phyloP scores from a whole-genome alignment of 2,329 filamentous ascomycete species.

The Paraphoma sp. region DNA sequence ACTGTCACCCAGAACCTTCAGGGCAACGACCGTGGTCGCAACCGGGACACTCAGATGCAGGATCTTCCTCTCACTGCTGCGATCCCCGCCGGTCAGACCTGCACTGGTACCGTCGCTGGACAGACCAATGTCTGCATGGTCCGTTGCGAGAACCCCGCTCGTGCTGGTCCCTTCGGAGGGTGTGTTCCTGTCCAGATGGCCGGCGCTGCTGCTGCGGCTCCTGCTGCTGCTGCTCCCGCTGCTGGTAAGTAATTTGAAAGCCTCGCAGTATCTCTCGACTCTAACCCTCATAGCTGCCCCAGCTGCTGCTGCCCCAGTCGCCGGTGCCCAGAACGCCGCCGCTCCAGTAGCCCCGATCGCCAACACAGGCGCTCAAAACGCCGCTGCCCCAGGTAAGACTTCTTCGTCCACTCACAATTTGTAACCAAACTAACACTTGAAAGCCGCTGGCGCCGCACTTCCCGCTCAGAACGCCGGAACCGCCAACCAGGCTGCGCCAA shows the following conservation, averaged over 20 bases:
- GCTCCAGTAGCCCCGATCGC: slow-evolving; percentile 10
- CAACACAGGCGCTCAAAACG: slow-evolving; percentile 6
- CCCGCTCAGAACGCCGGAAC: slow-evolving; percentile 4
- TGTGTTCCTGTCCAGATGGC: slow-evolving; percentile 64
- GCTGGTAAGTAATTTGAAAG: neutral
- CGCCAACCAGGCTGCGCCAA: neutral
- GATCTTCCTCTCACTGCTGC: slow-evolving; percentile 61
- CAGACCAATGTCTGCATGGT: slow-evolving; percentile 68
- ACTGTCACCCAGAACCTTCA: slow-evolving; percentile 62
- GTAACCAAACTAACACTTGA: too few species aligned
- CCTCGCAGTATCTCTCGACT: neutral
- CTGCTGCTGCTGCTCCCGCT: slow-evolving; percentile 6
- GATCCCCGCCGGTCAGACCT: slow-evolving; percentile 63
- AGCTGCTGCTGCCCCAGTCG: slow-evolving; percentile 7
- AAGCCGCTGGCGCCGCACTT: neutral
- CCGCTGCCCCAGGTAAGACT: slow-evolving; percentile 2
- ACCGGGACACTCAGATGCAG: slow-evolving; percentile 36
- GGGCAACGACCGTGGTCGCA: slow-evolving; percentile 58
- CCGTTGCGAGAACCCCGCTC: slow-evolving; percentile 66
- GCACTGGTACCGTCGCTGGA: slow-evolving; percentile 67
- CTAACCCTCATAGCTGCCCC: slow-evolving; percentile 9
- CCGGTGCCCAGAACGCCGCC: slow-evolving; percentile 5
- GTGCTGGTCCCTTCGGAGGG: slow-evolving; percentile 68
- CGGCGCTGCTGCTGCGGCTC: slow-evolving; percentile 12
- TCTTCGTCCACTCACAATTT: too few species aligned